Evolutionary conservation across 441 rosid species (phyloP).

Genomic region (Mallotus japonicus): DNA sequence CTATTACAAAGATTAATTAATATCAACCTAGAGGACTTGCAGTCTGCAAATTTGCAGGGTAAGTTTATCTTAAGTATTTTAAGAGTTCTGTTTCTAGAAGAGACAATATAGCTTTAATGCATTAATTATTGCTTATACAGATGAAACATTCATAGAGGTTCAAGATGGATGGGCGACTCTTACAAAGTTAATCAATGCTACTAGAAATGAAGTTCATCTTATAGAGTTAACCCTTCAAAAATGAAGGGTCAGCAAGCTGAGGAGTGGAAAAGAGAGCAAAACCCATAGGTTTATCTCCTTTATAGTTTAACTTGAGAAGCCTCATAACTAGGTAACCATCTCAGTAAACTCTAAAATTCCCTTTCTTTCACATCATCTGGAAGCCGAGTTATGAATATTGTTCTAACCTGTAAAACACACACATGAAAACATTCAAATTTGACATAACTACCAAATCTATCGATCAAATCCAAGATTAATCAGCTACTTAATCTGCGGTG

Average conservation of each 20-base stretch:
- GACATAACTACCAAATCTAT: too few species aligned
- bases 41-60: background rate
- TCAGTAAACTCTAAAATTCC: slow-evolving; percentile 75
- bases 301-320: slow-evolving; percentile 95
- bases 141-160: background rate
- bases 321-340: slow-evolving; percentile 97
- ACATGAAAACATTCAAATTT: too few species aligned
- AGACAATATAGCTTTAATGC: background rate
- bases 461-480: too few species aligned
- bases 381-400: slow-evolving; percentile 83
- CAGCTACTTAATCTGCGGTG: too few species aligned
- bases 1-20: background rate
- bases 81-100: background rate
- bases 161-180: background rate
- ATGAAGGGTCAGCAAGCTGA: slow-evolving; percentile 60
- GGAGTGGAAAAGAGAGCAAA: slow-evolving; percentile 87
- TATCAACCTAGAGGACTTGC: background rate
- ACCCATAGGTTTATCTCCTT: slow-evolving; percentile 96
- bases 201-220: too few species aligned
- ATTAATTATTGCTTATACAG: background rate
- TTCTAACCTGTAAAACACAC: slow-evolving; percentile 29
- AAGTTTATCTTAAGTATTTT: background rate
- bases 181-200: slow-evolving; percentile 18
- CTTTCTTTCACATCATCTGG: slow-evolving; percentile 97
- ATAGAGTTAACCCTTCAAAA: too few species aligned